Evolutionary conservation across 108 stramenopile species (phyloP), one percentile per base, ranked within the genome.

Genomic region (Cyclotella kingstonii): DNA sequence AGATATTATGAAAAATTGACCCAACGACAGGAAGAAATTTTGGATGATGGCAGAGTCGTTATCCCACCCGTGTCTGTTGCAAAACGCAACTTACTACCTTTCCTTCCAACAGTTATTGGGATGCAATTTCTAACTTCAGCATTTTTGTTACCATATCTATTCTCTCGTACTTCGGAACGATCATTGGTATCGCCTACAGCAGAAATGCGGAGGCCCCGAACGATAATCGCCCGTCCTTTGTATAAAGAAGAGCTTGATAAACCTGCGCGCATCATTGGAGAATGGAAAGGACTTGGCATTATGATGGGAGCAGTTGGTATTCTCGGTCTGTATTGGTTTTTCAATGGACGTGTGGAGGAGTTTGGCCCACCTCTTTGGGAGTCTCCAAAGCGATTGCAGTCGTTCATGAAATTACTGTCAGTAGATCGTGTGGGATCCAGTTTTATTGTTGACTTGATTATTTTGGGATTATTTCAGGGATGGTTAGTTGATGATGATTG

Each of bases 61-160:
- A 21, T 73, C 2, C 63, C 63, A 3, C 38, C 63, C 29, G 72
- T 73, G 28, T 51, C 56, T 0, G 41, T 49, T 34, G 77, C 65
- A 23, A 83, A 89, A 61, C 80, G 74, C 25, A 89, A 92, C 44
- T 63, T 84, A 4, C 43, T 88, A 34, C 73, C 86, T 4, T 65
- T 87, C 42, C 52, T 84, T 5, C 87, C 91, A 0, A 76, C 65
- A 9, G 73, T 95, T 41, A 64, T 77, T 14, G 90, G 94, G 25
- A 95, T 95, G 94, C 91, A 95, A 63, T 91, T 95, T 45, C 57
- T 95, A 33, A 93, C 90, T 31, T 82, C 79, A 12, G 94, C 90
- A 4, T 90, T 90, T 50, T 68, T 86, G 21, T 54, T 95, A 28
- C 94, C 91, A 9, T 93, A 91, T 53, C 66, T 95, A 36, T 86